Percentiles rank a stretch among this genome's conserved stretches.
Evolutionary conservation across 1,139 yeast species (phyloP).

Genomic region (Kodamaea plutei): DNA sequence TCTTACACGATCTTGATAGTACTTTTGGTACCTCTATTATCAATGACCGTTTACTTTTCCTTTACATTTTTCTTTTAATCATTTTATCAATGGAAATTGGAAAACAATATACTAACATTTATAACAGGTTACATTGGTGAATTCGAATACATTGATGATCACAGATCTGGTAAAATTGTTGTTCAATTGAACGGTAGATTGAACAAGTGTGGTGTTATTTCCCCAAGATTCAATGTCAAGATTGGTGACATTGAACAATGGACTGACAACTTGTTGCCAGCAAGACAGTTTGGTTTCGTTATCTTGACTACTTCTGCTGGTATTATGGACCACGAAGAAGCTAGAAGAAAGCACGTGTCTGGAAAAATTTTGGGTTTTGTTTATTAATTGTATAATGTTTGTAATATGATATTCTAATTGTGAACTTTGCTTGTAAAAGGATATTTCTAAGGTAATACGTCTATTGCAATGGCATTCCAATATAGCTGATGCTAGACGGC

Average conservation of each 20-base stretch:
- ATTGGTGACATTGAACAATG: conserved; percentile 93
- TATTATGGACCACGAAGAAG: conserved; percentile 99
- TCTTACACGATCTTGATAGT: conserved; percentile 66
- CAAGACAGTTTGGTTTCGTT: conserved; percentile 97
- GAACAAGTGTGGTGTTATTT: conserved; percentile 97
- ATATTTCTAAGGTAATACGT: too few species aligned
- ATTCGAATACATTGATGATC: conserved; percentile 97
- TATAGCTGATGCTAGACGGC: too few species aligned
- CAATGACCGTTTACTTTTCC: conserved; percentile 69
- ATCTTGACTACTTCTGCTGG: conserved; percentile 98
- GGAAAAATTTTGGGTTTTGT: conserved; percentile 97
- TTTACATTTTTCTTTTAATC: conserved; percentile 41
- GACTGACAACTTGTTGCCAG: conserved; percentile 96
- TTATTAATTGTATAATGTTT: too few species aligned
- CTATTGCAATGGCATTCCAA: too few species aligned
- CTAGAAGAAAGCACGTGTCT: conserved; percentile 99
- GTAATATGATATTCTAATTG: too few species aligned
- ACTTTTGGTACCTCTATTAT: conserved; percentile 20
- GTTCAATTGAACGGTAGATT: conserved; percentile 96
- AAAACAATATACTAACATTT: conserved; percentile 21
- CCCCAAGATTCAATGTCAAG: conserved; percentile 97
- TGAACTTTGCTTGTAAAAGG: too few species aligned
- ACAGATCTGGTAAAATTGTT: conserved; percentile 97
- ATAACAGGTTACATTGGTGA: conserved; percentile 91
- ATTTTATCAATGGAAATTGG: too few species aligned